These are phyloP conservation scores for Musa troglodytarum DNA, from an alignment of 176 grass and related monocot species.

Conservation along the genomic window DNA sequence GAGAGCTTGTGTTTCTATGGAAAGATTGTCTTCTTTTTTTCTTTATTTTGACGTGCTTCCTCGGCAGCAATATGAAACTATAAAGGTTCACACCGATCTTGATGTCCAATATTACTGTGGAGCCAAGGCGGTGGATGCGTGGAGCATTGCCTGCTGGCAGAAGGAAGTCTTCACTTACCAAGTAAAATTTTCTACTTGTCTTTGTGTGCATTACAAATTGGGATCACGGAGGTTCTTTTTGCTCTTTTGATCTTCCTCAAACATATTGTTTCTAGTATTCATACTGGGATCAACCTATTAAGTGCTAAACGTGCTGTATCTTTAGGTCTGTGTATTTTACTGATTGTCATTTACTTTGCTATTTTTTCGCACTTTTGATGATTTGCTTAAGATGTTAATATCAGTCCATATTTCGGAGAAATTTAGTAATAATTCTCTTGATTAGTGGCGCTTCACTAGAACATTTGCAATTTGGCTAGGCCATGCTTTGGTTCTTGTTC, in stretches of 20 bases:
- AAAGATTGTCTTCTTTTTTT: background rate
- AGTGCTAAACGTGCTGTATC: too few relatives aligned
- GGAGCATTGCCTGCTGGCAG: constrained; percentile 64
- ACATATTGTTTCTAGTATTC: too few relatives aligned
- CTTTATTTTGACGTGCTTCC: constrained; percentile 12
- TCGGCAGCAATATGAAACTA: constrained; percentile 64
- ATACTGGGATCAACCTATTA: too few relatives aligned
- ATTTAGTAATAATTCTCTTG: background rate
- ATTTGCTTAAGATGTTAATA: too few relatives aligned
- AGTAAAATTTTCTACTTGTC: constrained; percentile 22
- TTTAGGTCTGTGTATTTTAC: too few relatives aligned
- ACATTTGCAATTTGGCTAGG: background rate
- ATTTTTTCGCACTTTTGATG: too few relatives aligned
- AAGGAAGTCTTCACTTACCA: constrained; percentile 55
- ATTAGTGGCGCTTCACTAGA: background rate
- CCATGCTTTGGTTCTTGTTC: constrained; percentile 1
- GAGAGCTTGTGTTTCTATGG: too few relatives aligned
- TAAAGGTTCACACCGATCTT: constrained; percentile 61
- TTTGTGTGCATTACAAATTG: constrained; percentile 9
- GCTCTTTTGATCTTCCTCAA: too few relatives aligned
- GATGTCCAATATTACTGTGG: constrained; percentile 57
- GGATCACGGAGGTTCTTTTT: background rate
- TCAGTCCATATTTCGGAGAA: background rate
- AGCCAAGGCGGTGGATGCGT: constrained; percentile 59
- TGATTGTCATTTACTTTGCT: too few relatives aligned